These are phyloP conservation scores for Epicoccum sorghinum DNA, from an alignment of 2,329 filamentous ascomycete genomes.

Conservation along the genomic window DNA sequence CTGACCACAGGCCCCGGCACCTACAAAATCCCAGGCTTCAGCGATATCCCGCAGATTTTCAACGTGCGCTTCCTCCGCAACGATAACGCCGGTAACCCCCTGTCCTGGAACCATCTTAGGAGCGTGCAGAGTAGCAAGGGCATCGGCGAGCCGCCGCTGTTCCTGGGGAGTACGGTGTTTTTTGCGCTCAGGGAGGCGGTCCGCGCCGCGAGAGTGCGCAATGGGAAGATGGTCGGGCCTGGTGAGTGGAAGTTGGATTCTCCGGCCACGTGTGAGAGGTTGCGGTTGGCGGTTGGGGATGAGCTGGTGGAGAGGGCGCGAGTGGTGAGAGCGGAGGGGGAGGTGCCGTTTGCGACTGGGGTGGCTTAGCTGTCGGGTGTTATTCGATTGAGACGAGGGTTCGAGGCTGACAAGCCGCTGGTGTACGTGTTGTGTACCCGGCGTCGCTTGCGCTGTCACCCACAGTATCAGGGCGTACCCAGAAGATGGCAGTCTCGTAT, in stretches of 20 bases:
- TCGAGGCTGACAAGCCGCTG: too few relatives aligned
- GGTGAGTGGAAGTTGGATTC: constrained; percentile 66
- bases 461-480: too few relatives aligned
- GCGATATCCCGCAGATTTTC: constrained; percentile 84
- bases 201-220: constrained; percentile 68
- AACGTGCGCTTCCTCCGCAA: constrained; percentile 81
- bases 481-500: too few relatives aligned
- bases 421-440: too few relatives aligned
- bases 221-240: constrained; percentile 47
- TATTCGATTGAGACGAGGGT: too few relatives aligned
- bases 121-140: constrained; percentile 84
- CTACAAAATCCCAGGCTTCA: constrained; percentile 89
- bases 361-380: constrained; percentile 23
- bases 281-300: constrained; percentile 78
- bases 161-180: constrained; percentile 82
- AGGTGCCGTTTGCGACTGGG: constrained; percentile 51
- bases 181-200: constrained; percentile 86
- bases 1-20: constrained; percentile 68
- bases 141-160: constrained; percentile 74
- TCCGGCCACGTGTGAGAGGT: constrained; percentile 82
- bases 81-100: constrained; percentile 50
- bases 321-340: constrained; percentile 72
- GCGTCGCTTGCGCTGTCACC: too few relatives aligned
- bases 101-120: constrained; percentile 82
- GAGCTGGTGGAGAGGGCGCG: constrained; percentile 74